Evolutionary conservation across 1,139 yeast species (phyloP), one percentile per base, ranked within the genome.

Genomic region (Sugiyamaella xylanicola): DNA sequence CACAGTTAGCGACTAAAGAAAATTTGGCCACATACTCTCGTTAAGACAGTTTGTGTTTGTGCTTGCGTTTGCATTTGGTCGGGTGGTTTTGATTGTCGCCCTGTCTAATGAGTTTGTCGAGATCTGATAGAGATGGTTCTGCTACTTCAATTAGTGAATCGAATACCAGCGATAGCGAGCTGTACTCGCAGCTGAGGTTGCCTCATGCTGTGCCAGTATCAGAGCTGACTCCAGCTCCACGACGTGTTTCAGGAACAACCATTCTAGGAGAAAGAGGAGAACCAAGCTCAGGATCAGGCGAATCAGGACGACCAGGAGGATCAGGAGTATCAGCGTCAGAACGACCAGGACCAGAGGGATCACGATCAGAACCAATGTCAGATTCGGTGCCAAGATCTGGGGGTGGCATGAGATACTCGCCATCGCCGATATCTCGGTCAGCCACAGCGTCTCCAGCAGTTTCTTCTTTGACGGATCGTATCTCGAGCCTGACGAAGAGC

Each of bases 401-500:
- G n/a, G n/a, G n/a, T 20, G 22, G 4, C 4, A 7, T 9, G 20
- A 16, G 11, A 11, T 17, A 19, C 22, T 36, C 46, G 13, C 36
- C 48, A 11, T 27, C 21, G n/a, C 41, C 39, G 5, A 15, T 35
- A 20, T 35, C 42, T 4, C 49, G 49, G 15, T 36, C 51, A 15
- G 15, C 21, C 19, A 36, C 51, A 19, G 21, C 51, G 1, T 35
- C 52, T 11, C 46, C 47, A 20, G 21, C 39, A 7, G 15, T 40
- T 8, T 48, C 52, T 15, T 36, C 40, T 11, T n/a, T 40, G 21
- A 20, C 43, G 7, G 53, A 50, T 35, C 47, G 48, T 1, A 22
- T 50, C 22, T 20, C 48, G 8, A 20, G 46, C 1, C n/a, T 50
- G 32, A 41, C 19, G 19, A 50, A 41, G 13, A 16, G 40, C 29